Evolutionary conservation across 176 grass and related monocot species (phyloP), one percentile per base, ranked within the genome.

Genomic region (Carex scoparia): DNA sequence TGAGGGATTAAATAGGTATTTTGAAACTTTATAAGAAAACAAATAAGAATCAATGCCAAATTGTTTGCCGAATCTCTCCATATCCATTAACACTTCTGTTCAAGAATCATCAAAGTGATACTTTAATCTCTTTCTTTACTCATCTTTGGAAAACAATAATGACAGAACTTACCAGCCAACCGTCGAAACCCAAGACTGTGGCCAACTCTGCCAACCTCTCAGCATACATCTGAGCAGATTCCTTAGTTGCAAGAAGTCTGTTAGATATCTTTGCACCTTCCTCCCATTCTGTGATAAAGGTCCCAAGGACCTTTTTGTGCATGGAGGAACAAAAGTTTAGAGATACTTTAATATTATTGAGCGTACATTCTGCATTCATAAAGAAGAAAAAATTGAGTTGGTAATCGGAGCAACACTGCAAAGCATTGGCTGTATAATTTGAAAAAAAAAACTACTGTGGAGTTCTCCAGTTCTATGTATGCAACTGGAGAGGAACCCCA

Each of bases 241-340:
- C 88, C 87, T 98, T 65, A 19, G 91, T 89, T 2, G 64, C 86
- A 30, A 98, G 81, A 90, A 98, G 87, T 86, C 85, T 92, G 33
- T 89, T 82, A 71, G 88, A 94, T 84, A 88, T 85, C 76, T 84
- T 58, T 4, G 57, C 72, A 37, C 93, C 93, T 87, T 89, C 61
- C 61, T 95, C 90, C 96, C 96, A 94, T 89, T 98, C 91, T 0
- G 85, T 66, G 44, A 98, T 80, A 55, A 98, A 92, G 11, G 96
- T 95, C 64, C 93, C 96, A 16, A 99, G 85, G 37, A 95, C 91
- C 95, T 98, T 89, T 13, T 61, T 56, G 85, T 72, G 4, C 27
- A 76, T 57, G 14, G 1, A 78, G 10, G 69, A 58, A 5, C 7
- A 89, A 82, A 18, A 27, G 74, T 19, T 44, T 71, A 9, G n/a